Conservation (phyloP, 192 early-diverging fungal genomes). For the Linnemannia hyalina region DNA sequence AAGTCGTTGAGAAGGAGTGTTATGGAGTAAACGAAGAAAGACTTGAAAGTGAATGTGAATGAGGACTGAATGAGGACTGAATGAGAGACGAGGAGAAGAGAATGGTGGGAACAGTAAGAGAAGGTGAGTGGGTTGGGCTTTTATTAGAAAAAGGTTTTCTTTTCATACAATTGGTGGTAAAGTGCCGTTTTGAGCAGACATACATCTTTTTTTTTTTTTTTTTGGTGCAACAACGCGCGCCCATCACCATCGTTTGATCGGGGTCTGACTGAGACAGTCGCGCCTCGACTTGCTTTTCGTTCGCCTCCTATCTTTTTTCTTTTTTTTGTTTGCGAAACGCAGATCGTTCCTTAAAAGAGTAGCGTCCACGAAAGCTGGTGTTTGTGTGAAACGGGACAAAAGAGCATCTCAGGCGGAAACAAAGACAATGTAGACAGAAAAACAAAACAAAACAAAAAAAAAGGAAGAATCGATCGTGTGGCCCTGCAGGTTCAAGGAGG, state of each 20-base stretch:
- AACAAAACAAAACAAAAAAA: background rate
- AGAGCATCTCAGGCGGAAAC: background rate
- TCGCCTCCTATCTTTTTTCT: background rate
- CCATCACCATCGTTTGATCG: background rate
- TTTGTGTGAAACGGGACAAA: background rate
- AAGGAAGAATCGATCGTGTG: background rate
- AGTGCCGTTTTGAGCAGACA: background rate
- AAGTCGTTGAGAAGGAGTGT: background rate
- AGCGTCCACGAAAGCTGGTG: background rate
- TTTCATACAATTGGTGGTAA: background rate
- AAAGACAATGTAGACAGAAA: background rate
- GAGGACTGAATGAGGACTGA: background rate
- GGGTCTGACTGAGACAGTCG: background rate
- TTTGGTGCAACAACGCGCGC: background rate
- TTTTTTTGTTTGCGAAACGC: background rate
- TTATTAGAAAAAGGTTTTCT: background rate
- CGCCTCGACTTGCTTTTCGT: background rate
- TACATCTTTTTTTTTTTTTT: background rate
- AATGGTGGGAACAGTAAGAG: background rate
- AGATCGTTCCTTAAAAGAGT: background rate
- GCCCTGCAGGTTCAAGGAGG: background rate
- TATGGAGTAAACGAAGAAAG: background rate
- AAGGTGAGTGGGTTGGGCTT: background rate
- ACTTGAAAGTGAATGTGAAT: background rate
- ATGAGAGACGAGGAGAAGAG: background rate